Evolutionary conservation across 768 basidiomycete species (phyloP).

Genomic region (Rhodotorula diobovata): DNA sequence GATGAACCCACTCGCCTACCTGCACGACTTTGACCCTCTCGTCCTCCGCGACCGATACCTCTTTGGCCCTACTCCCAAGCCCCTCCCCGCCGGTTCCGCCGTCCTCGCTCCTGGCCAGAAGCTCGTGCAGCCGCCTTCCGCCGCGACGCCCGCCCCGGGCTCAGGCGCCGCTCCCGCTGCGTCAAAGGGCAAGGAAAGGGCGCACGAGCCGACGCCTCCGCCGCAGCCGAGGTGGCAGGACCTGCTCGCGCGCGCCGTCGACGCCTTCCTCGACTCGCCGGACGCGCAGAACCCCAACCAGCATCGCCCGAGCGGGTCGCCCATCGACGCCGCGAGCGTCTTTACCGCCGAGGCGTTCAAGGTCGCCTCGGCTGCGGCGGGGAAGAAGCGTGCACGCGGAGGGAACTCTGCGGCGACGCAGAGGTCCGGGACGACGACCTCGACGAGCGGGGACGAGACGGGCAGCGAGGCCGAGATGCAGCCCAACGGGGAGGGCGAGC

Average conservation of each 20-base stretch:
- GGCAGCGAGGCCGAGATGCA: neutral
- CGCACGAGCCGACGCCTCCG: neutral
- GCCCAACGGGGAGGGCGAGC: neutral
- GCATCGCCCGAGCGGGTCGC: neutral
- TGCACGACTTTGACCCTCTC: constrained; percentile 28
- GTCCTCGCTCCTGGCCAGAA: constrained; percentile 20
- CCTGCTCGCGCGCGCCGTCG: neutral
- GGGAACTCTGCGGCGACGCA: neutral
- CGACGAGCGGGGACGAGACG: neutral
- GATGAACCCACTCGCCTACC: constrained; percentile 17
- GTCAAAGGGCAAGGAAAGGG: neutral
- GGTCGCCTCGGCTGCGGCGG: neutral
- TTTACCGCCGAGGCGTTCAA: constrained; percentile 4
- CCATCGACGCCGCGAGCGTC: neutral
- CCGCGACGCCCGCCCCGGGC: neutral
- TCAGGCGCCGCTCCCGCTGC: neutral
- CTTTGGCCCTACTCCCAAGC: constrained; percentile 8
- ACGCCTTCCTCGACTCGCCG: neutral
- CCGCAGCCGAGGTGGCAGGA: neutral
- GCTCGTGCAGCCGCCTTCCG: neutral
- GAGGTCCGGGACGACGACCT: neutral
- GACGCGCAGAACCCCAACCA: neutral
- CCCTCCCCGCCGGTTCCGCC: constrained; percentile 12
- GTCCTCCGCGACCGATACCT: neutral
- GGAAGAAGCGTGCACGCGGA: neutral